phyloP scores from a whole-genome alignment of 2,329 filamentous ascomycete genomes.

The Lecanosticta acicola region DNA sequence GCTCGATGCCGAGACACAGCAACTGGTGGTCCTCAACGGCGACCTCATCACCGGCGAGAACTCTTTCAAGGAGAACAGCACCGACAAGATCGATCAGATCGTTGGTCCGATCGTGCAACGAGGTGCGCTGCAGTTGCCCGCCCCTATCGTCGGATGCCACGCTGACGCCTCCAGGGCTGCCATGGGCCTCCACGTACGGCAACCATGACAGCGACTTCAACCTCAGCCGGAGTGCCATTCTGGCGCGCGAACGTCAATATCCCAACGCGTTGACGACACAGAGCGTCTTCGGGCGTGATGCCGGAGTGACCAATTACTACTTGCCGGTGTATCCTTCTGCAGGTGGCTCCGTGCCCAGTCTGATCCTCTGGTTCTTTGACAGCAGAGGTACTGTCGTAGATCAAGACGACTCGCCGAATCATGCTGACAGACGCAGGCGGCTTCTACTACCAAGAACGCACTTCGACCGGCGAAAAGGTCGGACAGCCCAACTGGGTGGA shows the following conservation, averaged over 20 bases:
- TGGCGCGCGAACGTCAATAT: conserved; percentile 37
- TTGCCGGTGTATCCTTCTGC: conserved; percentile 43
- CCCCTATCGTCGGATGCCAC: background rate
- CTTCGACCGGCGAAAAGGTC: conserved; percentile 25
- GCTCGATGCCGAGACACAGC: conserved; percentile 51
- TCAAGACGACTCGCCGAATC: background rate
- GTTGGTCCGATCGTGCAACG: conserved; percentile 54
- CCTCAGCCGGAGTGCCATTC: conserved; percentile 45
- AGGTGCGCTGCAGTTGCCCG: conserved; percentile 13
- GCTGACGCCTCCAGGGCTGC: conserved; percentile 33
- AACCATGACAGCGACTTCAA: conserved; percentile 63
- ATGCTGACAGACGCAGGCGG: conserved; percentile 34
- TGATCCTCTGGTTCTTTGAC: conserved; percentile 69
- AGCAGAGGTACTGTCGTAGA: conserved; percentile 35
- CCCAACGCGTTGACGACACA: conserved; percentile 39
- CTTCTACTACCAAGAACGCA: conserved; percentile 47
- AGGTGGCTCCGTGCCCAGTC: conserved; percentile 40
- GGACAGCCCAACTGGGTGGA: conserved; percentile 43
- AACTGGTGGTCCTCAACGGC: conserved; percentile 61
- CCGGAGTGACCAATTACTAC: conserved; percentile 52
- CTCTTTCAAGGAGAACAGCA: conserved; percentile 51
- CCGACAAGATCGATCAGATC: conserved; percentile 54
- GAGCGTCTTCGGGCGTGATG: conserved; percentile 36
- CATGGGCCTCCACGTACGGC: conserved; percentile 65
- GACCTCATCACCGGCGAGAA: conserved; percentile 67